A percentile compares a stretch with the other conserved stretches of the same genome.
phyloP scores from a whole-genome alignment of 306 rosid species.

The Alnus glutinosa region DNA sequence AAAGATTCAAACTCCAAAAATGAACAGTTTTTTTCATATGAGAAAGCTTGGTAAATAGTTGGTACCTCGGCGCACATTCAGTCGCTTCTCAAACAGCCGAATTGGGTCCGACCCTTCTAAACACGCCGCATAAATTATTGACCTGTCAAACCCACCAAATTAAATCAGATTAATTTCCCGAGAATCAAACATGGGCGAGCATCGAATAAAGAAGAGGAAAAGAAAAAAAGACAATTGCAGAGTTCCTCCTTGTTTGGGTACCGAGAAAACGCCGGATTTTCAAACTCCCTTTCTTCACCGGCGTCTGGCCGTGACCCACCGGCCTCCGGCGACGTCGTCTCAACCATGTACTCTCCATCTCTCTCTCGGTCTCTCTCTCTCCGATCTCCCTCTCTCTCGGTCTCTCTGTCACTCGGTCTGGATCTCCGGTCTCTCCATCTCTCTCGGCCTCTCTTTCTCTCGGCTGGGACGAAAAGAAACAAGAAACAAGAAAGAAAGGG shows the following conservation, averaged over 20 bases:
- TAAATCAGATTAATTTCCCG: background rate
- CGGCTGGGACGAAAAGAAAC: too few relatives aligned
- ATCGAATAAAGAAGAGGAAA: background rate
- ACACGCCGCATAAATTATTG: conserved; percentile 81
- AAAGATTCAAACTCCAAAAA: background rate
- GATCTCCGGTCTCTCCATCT: too few relatives aligned
- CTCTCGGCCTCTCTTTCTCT: too few relatives aligned
- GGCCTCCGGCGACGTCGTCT: too few relatives aligned
- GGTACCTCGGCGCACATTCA: conserved; percentile 71
- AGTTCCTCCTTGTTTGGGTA: conserved; percentile 9
- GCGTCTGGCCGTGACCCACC: too few relatives aligned
- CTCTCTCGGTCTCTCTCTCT: too few relatives aligned
- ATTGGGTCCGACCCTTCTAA: conserved; percentile 88
- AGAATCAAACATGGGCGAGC: background rate
- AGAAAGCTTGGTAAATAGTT: background rate
- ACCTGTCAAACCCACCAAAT: conserved; percentile 40
- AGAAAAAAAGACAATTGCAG: conserved; percentile 38
- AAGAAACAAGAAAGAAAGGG: too few relatives aligned
- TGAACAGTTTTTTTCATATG: background rate
- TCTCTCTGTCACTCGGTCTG: too few relatives aligned
- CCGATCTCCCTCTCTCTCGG: too few relatives aligned
- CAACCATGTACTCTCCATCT: too few relatives aligned
- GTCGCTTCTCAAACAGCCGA: conserved; percentile 74
- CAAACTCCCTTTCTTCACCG: too few relatives aligned
- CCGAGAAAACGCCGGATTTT: too few relatives aligned